Evolutionary conservation across 306 rosid genomes (phyloP).

Genomic region (Mucuna pruriens): DNA sequence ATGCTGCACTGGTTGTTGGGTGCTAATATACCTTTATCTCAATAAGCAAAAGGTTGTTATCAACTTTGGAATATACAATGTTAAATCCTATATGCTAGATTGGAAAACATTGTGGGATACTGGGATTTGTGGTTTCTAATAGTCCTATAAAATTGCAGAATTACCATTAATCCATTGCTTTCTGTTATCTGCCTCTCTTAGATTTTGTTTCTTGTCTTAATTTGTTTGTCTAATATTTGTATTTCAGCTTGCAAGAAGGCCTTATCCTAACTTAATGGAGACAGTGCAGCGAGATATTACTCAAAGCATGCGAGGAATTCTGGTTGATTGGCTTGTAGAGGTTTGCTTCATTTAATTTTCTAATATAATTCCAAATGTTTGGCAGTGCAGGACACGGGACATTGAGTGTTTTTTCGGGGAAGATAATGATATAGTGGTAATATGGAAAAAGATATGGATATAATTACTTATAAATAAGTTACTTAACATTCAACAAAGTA

Average conservation of each 20-base stretch:
- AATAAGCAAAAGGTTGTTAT: background rate
- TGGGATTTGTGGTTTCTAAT: background rate
- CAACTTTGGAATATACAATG: background rate
- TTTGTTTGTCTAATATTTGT: conserved; percentile 19
- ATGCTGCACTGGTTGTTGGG: background rate
- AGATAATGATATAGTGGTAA: background rate
- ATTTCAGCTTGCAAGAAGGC: conserved; percentile 79
- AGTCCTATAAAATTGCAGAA: background rate
- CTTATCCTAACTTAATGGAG: conserved; percentile 67
- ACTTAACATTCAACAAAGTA: background rate
- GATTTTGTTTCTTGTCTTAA: conserved; percentile 14
- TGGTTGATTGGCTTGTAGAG: conserved; percentile 99
- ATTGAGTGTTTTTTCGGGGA: background rate
- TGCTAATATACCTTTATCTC: background rate
- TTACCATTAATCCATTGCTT: conserved; percentile 18
- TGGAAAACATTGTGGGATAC: background rate
- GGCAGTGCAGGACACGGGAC: background rate
- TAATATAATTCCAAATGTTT: background rate
- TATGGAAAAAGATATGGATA: background rate
- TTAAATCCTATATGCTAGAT: background rate
- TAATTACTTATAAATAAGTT: background rate
- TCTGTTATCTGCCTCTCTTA: conserved; percentile 29
- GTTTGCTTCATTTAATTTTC: conserved; percentile 52
- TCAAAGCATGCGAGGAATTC: conserved; percentile 84
- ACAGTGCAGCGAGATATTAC: conserved; percentile 76